Evolutionary conservation across 352 stramenopile genomes (phyloP), one percentile per base, ranked within the genome.

Genomic region (Phytophthora citricola): DNA sequence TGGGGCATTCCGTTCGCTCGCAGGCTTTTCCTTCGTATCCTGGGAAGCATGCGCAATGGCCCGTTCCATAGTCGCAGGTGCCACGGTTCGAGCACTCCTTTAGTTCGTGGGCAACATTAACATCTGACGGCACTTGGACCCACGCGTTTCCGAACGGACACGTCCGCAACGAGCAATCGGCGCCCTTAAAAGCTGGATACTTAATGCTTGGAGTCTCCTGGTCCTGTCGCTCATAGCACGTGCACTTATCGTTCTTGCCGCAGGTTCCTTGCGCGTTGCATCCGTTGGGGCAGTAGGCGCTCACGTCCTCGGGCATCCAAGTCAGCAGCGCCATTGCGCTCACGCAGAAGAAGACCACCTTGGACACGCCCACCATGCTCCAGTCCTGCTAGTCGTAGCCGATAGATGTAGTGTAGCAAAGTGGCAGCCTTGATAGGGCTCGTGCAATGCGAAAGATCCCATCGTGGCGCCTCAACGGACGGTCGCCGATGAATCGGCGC

Each of bases 11-110:
- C 1, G 91, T 95, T 68, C 94, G 84, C 66, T 97, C 81, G 69
- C 94, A 98, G 15, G 91, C 89, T 54, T 95, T 97, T 74, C 91
- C 92, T 48, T 93, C 90, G 73, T 94, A 98, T 8, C 91, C 91
- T 6, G 82, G 65, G 58, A 92, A 97, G 69, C 95, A 98, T 26
- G 91, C 70, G 81, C 97, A 99, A 50, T 90, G 75, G 31, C 95
- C 97, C 24, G 89, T 93, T 14, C 70, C 36, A 59, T 94, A 87
- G 82, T 99, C 93, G 63, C 96, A 99, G 44, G 80, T 73, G 49
- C 97, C 97, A 57, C 93, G 95, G 66, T 95, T 94, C 2, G 96
- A 99, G 81, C 97, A 99, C 81, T 99, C 94, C 17, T 79, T 71
- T 32, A 85, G 66, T 17, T 79, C 69, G 69, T 98, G 95, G 24